These are phyloP conservation scores for Vanrija pseudolonga DNA, from an alignment of 1,284 basidiomycete species.

Conservation along the genomic window DNA sequence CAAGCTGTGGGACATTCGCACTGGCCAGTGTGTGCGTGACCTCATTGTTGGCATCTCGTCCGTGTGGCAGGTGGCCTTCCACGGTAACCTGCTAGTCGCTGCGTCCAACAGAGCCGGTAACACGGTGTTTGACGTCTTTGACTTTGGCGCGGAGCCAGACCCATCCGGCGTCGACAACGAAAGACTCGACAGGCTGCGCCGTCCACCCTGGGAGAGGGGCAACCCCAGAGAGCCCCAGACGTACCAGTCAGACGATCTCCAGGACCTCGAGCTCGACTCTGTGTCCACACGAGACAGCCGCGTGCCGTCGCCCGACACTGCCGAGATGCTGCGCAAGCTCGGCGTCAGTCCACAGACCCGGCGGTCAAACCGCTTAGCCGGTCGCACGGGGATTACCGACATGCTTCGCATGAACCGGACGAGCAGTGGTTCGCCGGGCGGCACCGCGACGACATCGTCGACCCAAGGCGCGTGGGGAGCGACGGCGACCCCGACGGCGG, in stretches of 20 bases:
- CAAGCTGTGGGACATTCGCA: slow-evolving; percentile 91
- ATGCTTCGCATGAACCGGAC: no score
- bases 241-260: slow-evolving; percentile 26
- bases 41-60: slow-evolving; percentile 81
- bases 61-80: slow-evolving; percentile 94
- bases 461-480: no score
- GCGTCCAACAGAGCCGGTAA: slow-evolving; percentile 76
- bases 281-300: not conserved
- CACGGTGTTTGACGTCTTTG: slow-evolving; percentile 55
- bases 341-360: no score
- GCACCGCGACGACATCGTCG: no score
- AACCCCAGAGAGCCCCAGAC: slow-evolving; percentile 31
- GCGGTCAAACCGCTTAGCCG: no score
- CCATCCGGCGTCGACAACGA: slow-evolving; percentile 37
- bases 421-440: no score
- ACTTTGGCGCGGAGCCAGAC: slow-evolving; percentile 32
- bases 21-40: slow-evolving; percentile 77
- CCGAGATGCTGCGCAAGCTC: no score
- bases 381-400: no score
- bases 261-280: not conserved
- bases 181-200: slow-evolving; percentile 29
- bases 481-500: no score
- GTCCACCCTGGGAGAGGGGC: slow-evolving; percentile 37
- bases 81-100: slow-evolving; percentile 85
- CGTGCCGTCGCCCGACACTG: no score